Evolutionary conservation across 2,329 filamentous ascomycete species (phyloP).

Genomic region (Cladosporium phlei): DNA sequence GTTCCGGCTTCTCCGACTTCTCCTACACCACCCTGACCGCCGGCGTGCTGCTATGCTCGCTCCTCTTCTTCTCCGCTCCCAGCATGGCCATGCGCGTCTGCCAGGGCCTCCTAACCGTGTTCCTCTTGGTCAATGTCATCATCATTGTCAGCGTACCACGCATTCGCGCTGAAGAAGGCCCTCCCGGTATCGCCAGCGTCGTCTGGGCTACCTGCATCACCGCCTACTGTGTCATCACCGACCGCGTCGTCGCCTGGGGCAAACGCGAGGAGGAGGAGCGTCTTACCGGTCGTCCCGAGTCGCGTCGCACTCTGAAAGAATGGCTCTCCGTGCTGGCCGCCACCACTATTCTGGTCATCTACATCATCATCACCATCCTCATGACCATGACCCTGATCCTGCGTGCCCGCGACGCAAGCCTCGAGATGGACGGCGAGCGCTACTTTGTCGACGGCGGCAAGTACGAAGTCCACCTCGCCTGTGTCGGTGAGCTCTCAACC

Average conservation of each 20-base stretch:
- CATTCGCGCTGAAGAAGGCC: constrained; percentile 78
- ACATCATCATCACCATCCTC: constrained; percentile 65
- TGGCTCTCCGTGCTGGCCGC: constrained; percentile 77
- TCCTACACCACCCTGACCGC: constrained; percentile 74
- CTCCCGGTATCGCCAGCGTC: constrained; percentile 82
- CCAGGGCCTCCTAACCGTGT: constrained; percentile 60
- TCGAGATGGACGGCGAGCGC: constrained; percentile 67
- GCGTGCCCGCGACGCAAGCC: constrained; percentile 70
- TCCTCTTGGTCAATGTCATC: constrained; percentile 71
- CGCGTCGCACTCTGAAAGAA: constrained; percentile 72
- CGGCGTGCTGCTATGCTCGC: constrained; percentile 67
- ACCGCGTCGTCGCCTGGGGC: constrained; percentile 82
- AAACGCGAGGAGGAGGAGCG: constrained; percentile 91
- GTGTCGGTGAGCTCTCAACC: constrained; percentile 77
- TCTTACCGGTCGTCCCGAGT: constrained; percentile 82
- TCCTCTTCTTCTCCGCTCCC: constrained; percentile 84
- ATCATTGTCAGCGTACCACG: constrained; percentile 71
- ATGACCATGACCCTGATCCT: constrained; percentile 76
- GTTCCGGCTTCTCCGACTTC: constrained; percentile 89
- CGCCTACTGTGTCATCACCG: constrained; percentile 72
- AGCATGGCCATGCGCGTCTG: constrained; percentile 73
- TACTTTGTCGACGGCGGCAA: constrained; percentile 79
- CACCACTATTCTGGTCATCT: constrained; percentile 64
- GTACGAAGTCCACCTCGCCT: constrained; percentile 83
- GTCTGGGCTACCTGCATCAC: constrained; percentile 77